Conservation (phyloP, 2,329 filamentous ascomycete genomes). For the Arachnomyces sp. region DNA sequence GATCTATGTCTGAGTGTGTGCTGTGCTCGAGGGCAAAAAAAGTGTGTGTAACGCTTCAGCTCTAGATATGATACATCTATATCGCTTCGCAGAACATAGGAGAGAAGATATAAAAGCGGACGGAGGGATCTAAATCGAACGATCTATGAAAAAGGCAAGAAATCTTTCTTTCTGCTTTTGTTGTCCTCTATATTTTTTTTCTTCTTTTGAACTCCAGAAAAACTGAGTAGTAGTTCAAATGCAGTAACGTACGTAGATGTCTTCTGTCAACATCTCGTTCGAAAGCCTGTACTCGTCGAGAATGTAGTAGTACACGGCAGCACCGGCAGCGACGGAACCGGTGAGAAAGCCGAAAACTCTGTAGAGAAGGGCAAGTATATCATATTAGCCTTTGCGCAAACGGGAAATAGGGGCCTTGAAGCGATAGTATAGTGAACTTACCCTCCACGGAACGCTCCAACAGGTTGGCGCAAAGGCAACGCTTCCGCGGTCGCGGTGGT, state of each 20-base stretch:
- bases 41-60: not conserved
- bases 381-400: too few relatives aligned
- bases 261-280: constrained; percentile 87
- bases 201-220: constrained; percentile 19
- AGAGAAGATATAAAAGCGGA: too few relatives aligned
- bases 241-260: constrained; percentile 73
- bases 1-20: not conserved
- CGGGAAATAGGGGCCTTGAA: not conserved
- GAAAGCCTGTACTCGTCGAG: constrained; percentile 87
- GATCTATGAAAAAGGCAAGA: too few relatives aligned
- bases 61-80: not conserved
- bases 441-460: constrained; percentile 65
- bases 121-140: too few relatives aligned
- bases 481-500: constrained; percentile 31
- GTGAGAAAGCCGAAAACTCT: constrained; percentile 89
- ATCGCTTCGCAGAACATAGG: too few relatives aligned
- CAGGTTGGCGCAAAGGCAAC: constrained; percentile 53
- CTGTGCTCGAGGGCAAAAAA: not conserved
- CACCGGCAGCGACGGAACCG: constrained; percentile 69
- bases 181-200: constrained; percentile 4
- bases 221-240: constrained; percentile 9
- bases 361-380: constrained; percentile 10
- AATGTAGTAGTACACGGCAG: constrained; percentile 83
- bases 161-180: not conserved
- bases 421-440: constrained; percentile 35